Conservation (phyloP, 495 filamentous ascomycete species). For the Penicillium bovifimosum region DNA sequence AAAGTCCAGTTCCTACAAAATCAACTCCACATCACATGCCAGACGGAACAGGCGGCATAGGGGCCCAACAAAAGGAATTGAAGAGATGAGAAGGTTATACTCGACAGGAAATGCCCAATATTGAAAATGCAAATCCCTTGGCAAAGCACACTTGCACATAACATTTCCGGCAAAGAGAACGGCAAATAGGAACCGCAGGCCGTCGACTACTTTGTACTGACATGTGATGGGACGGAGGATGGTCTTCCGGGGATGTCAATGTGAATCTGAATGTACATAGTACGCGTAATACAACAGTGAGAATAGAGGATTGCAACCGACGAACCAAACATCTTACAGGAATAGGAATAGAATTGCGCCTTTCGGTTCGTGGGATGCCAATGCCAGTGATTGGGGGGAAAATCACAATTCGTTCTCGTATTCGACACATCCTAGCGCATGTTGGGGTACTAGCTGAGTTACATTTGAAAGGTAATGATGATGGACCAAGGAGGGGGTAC, state of each 20-base stretch:
- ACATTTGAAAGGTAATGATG: background rate
- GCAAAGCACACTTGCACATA: background rate
- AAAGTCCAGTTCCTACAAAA: background rate
- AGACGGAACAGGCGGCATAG: background rate
- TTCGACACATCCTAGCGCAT: background rate
- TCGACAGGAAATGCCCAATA: background rate
- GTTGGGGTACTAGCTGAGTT: conserved; percentile 3
- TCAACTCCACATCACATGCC: conserved; percentile 8
- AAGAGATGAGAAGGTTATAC: background rate
- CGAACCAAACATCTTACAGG: background rate
- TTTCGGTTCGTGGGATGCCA: background rate
- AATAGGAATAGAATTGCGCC: background rate
- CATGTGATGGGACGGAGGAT: conserved; percentile 7
- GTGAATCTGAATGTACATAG: background rate
- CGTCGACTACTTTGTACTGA: background rate
- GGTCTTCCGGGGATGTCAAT: conserved; percentile 2
- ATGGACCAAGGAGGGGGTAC: background rate
- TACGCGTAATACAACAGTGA: no score
- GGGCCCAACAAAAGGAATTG: background rate
- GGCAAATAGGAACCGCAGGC: background rate
- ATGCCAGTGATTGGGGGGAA: background rate
- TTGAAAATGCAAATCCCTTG: background rate
- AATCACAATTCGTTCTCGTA: conserved; percentile 1
- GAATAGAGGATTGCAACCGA: background rate
- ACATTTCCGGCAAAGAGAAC: background rate